These are phyloP conservation scores for Plasmodium adleri DNA, from an alignment of 169 alveolate species.

Conservation along the genomic window DNA sequence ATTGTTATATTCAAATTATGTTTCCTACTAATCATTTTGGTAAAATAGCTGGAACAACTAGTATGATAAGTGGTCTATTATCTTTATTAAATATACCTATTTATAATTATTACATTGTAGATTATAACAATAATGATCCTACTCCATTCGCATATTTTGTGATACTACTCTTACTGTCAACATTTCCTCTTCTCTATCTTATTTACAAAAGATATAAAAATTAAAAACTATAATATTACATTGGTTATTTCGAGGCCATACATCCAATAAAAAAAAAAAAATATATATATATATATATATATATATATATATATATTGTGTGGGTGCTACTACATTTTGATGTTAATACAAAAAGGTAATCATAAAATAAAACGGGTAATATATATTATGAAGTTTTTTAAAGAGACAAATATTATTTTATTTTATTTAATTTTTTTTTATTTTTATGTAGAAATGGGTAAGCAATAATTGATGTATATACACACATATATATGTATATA, in stretches of 20 bases:
- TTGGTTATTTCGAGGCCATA: not conserved
- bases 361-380: too few relatives aligned
- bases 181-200: constrained; percentile 37
- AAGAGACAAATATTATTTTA: too few relatives aligned
- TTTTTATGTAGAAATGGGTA: not conserved
- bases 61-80: constrained; percentile 79
- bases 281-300: not conserved
- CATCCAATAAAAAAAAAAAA: not conserved
- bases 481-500: not conserved
- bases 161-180: constrained; percentile 31
- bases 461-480: not conserved
- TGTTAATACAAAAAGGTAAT: too few relatives aligned
- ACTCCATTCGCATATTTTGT: constrained; percentile 60
- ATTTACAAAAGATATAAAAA: constrained; percentile 8
- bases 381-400: too few relatives aligned
- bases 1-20: constrained; percentile 76
- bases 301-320: too few relatives aligned
- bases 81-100: constrained; percentile 79
- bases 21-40: constrained; percentile 81
- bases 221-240: too few relatives aligned
- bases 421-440: too few relatives aligned
- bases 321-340: too few relatives aligned
- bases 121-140: constrained; percentile 36
- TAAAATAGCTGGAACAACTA: constrained; percentile 79
- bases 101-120: constrained; percentile 68